Base-by-base conservation (phyloP, 345 rosid genomes). In the Populus euphratica region DNA sequence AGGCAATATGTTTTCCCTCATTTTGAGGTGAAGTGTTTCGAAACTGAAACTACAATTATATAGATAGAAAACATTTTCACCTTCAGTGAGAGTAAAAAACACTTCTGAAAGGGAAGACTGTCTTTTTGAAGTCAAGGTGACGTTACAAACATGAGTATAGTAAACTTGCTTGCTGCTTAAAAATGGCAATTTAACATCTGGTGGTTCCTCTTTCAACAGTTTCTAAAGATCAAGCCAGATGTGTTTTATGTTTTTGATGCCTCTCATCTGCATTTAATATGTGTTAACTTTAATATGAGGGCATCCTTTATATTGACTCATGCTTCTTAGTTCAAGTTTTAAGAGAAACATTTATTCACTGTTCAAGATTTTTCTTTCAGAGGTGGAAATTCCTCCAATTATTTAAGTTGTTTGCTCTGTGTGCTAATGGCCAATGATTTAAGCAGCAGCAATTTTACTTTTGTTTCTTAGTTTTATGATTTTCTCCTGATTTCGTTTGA, bases 401-500 rank as follows among this genome's bases (percentile, higher is more conserved):
- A 61, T 18, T 31, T 41, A 23, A 39, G 68, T 38, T 39, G 31
- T 12, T 62, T 61, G 44, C 8, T 29, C 25, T 20, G 61, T 33
- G 11, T 47, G 44, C 70, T 63, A 65, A 44, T 38, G n/a, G 21
- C 63, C 43, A 65, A 75, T 41, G 72, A 5, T 41, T 18, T 1
- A 29, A 43, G 39, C 50, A 63, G 12, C 13, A 5, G 33, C 41
- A 66, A 56, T 71, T 52, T 0, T 13, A 12, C 68, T 35, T 43
- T 8, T 18, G 7, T 43, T 81, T 4, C 38, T 29, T 76, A 61
- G 70, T 73, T 69, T 50, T 39, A 63, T 44, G 20, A 7, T 39
- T 59, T 39, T 47, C 75, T 33, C 21, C 38, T 68, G 69, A 75
- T 27, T 62, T 71, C 29, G 17, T 66, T 29, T 76, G 52, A 62